Base-by-base conservation (phyloP, 2,329 filamentous ascomycete genomes). In the Alternaria hordeiaustralica region DNA sequence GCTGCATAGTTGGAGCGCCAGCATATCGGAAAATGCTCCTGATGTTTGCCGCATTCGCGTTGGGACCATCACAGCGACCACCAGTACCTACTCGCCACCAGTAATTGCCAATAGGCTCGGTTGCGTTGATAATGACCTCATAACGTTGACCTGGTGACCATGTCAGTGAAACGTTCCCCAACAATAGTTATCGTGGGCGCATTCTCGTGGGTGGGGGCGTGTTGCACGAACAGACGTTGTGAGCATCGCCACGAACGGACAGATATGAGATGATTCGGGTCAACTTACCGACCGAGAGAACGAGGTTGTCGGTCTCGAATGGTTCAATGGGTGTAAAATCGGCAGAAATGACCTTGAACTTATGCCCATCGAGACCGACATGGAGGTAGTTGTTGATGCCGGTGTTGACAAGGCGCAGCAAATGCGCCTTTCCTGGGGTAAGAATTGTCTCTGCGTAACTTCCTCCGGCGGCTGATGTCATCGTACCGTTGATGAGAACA, bases 401-500 rank as follows among this genome's bases (percentile, higher is more conserved):
- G 44, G 67, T 67, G 25, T 84, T 84, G 59, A 83, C 73, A 3
- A 84, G 72, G 15, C 82, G 79, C n/a, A 84, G 70, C n/a, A 79
- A 72, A 62, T 84, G 82, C 50, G 76, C 76, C 56, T 83, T 83
- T 36, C 82, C 82, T 12, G 75, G 74, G 2, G 72, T 73, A 33
- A 83, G 63, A 6, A 64, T 72, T 2, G 76, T 79, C 18, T 73
- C 73, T n/a, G 73, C 71, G 26, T 79, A 78, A 21, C 72, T 61
- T n/a, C 77, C 76, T 20, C 76, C 78, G 28, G 51, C 68, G 20
- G 60, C 20, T 30, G 73, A 77, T 43, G 70, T 78, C 80, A 86
- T 89, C 60, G 87, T 88, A 45, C 89, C 89, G 68, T 86, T 86
- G 23, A 86, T 81, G 81, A 78, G 72, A 3, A 78, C 61, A 28